Conservation (phyloP, 805 yeast genomes). For the Candida broadrunensis region DNA sequence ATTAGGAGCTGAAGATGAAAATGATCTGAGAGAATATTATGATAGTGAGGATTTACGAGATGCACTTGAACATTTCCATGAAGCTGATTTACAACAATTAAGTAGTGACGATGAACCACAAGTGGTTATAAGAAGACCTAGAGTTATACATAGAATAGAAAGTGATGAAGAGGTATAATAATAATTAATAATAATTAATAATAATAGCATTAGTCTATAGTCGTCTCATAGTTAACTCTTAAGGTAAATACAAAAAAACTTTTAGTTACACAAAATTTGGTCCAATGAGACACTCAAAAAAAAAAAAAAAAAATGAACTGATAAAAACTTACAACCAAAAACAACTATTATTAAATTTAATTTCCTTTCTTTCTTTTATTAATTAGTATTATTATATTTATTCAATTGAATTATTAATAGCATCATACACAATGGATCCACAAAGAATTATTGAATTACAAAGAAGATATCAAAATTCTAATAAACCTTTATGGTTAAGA, state of each 20-base stretch:
- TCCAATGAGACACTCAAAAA: too few relatives aligned
- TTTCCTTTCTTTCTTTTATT: too few relatives aligned
- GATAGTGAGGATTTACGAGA: conserved; percentile 18
- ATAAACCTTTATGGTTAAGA: conserved; percentile 44
- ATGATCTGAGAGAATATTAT: conserved; percentile 1
- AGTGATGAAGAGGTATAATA: too few relatives aligned
- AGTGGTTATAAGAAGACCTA: neutral
- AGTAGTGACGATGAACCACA: conserved; percentile 13
- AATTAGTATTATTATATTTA: too few relatives aligned
- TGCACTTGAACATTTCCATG: conserved; percentile 23
- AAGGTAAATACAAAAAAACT: too few relatives aligned
- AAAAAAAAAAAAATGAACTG: neutral
- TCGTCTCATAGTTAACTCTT: too few relatives aligned
- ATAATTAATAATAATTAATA: too few relatives aligned
- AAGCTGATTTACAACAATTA: conserved; percentile 9
- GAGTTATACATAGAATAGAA: neutral
- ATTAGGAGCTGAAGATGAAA: neutral
- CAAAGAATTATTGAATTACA: conserved; percentile 46
- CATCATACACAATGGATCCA: conserved; percentile 31
- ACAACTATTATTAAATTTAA: too few relatives aligned
- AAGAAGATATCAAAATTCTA: conserved; percentile 41
- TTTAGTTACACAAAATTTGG: too few relatives aligned
- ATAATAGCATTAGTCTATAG: too few relatives aligned
- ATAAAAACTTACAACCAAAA: neutral
- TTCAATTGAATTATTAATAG: neutral